Evolutionary conservation across 306 rosid species (phyloP).

Genomic region (Sechiopsis laciniata): DNA sequence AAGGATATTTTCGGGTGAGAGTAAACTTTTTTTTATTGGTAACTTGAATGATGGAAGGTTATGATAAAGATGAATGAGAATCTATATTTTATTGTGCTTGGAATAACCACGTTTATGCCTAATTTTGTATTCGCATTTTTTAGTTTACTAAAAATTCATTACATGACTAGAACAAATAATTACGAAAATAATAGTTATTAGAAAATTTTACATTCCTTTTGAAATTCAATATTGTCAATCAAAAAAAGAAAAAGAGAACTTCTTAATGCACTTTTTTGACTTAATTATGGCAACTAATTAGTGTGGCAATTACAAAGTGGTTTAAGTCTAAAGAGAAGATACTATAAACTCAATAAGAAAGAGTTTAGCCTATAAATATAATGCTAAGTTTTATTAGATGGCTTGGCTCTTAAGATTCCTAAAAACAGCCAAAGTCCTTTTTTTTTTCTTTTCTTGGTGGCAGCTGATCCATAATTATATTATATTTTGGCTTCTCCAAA

Average conservation of each 20-base stretch:
- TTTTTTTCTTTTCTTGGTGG: neutral
- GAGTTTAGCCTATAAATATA: neutral
- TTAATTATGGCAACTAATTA: neutral
- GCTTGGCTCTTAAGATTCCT: conserved; percentile 11
- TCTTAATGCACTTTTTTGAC: neutral
- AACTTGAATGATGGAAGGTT: too few species aligned
- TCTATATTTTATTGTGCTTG: too few species aligned
- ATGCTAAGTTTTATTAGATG: neutral
- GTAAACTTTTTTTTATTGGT: too few species aligned
- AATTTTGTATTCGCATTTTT: too few species aligned
- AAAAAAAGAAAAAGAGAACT: neutral
- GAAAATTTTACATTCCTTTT: neutral
- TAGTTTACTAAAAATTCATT: too few species aligned
- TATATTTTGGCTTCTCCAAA: neutral
- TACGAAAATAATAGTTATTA: too few species aligned
- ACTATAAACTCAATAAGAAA: neutral
- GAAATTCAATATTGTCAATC: neutral
- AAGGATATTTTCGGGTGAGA: too few species aligned
- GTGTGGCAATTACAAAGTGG: conserved; percentile 6
- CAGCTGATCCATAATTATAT: neutral
- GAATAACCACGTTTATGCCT: too few species aligned
- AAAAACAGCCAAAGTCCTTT: neutral
- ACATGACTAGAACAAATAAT: too few species aligned
- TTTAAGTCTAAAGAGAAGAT: neutral
- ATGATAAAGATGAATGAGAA: too few species aligned